Conservation (phyloP, 2,329 filamentous ascomycete genomes). For the Colletotrichum coccodes region DNA sequence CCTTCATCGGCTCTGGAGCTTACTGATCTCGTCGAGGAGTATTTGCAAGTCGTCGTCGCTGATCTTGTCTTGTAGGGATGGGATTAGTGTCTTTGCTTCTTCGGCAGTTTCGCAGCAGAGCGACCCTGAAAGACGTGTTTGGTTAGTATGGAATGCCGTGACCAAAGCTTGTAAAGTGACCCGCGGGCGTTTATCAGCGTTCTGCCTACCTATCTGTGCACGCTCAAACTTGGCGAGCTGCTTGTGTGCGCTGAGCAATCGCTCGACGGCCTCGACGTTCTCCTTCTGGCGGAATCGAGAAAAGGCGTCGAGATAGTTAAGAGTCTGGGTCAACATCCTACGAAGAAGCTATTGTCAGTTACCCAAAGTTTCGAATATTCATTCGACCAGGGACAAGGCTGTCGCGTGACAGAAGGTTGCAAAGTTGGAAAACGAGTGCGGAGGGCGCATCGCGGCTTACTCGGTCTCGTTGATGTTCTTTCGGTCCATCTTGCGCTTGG, state of each 20-base stretch:
- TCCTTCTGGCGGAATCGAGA: slow-evolving; percentile 95
- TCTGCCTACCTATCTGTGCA: slow-evolving; percentile 80
- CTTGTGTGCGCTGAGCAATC: slow-evolving; percentile 81
- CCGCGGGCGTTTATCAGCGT: background rate
- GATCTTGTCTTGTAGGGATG: slow-evolving; percentile 89
- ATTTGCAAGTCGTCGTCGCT: slow-evolving; percentile 88
- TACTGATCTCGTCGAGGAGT: slow-evolving; percentile 89
- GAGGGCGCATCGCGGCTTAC: slow-evolving; percentile 53
- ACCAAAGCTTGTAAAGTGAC: background rate
- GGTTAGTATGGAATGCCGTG: slow-evolving; percentile 5
- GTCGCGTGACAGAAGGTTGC: background rate
- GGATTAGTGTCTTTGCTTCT: slow-evolving; percentile 96
- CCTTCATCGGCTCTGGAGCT: slow-evolving; percentile 63
- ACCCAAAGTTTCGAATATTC: no score
- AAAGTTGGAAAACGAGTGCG: no score
- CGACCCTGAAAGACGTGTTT: slow-evolving; percentile 69
- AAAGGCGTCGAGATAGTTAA: slow-evolving; percentile 94
- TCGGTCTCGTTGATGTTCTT: slow-evolving; percentile 88
- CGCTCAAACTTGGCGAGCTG: slow-evolving; percentile 92
- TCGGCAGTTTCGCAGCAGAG: slow-evolving; percentile 93
- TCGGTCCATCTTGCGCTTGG: slow-evolving; percentile 80
- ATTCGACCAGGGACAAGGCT: background rate
- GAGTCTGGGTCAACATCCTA: slow-evolving; percentile 85
- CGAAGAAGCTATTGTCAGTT: background rate
- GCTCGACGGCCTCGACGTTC: slow-evolving; percentile 93